Conservation (phyloP, 805 yeast genomes). For the Lachancea thermotolerans region DNA sequence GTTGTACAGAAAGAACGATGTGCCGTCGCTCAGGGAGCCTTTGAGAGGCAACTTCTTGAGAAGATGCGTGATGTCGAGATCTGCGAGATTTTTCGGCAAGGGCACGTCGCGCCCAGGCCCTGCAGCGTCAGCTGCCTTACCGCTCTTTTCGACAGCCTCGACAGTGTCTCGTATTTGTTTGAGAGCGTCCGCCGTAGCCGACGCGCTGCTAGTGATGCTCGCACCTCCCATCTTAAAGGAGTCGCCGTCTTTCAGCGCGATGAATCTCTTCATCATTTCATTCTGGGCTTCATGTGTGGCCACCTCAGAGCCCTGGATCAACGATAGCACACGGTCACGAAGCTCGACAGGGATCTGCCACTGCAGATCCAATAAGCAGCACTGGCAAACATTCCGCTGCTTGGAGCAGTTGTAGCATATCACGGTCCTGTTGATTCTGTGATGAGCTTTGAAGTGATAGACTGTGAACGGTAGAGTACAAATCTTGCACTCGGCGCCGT, state of each 20-base stretch:
- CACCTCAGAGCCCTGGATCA: constrained; percentile 43
- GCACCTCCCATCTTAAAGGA: constrained; percentile 34
- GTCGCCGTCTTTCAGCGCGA: constrained; percentile 43
- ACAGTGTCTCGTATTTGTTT: constrained; percentile 31
- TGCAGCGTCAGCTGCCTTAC: background rate
- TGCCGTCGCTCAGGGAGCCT: constrained; percentile 41
- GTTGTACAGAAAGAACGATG: constrained; percentile 72
- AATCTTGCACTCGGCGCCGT: constrained; percentile 76
- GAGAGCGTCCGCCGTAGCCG: constrained; percentile 48
- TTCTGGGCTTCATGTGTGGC: constrained; percentile 40
- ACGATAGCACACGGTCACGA: constrained; percentile 71
- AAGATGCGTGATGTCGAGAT: constrained; percentile 43
- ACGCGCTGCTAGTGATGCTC: constrained; percentile 26
- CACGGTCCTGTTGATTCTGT: constrained; percentile 51
- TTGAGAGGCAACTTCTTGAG: constrained; percentile 62
- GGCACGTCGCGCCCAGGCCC: background rate
- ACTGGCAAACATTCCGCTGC: constrained; percentile 77
- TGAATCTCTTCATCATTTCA: constrained; percentile 48
- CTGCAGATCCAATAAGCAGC: constrained; percentile 75
- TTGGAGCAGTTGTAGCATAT: constrained; percentile 78
- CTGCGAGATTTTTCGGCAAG: constrained; percentile 8
- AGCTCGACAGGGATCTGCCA: constrained; percentile 74
- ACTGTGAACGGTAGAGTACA: constrained; percentile 83
- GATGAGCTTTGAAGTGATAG: constrained; percentile 45
- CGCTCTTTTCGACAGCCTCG: background rate